phyloP scores from a whole-genome alignment of 2,329 filamentous ascomycete genomes.

The Capronia epimyces region DNA sequence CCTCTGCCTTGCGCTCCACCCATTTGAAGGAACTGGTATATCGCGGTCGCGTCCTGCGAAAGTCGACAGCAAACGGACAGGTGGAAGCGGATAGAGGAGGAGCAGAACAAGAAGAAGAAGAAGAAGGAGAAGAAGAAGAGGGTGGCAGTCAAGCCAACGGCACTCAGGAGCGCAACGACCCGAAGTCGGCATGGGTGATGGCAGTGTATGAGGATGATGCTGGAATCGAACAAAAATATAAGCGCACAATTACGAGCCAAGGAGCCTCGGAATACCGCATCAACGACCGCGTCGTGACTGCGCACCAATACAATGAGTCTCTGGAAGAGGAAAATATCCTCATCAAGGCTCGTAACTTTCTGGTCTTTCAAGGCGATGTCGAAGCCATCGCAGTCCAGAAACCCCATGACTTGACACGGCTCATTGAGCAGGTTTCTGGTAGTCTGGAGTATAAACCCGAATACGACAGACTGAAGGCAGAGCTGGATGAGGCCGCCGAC shows the following conservation, averaged over 20 bases:
- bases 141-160: conserved; percentile 56
- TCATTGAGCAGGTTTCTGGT: conserved; percentile 97
- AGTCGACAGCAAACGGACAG: conserved; percentile 86
- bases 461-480: conserved; percentile 83
- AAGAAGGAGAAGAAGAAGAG: conserved; percentile 60
- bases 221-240: conserved; percentile 91
- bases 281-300: conserved; percentile 83
- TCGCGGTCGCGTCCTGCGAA: conserved; percentile 85
- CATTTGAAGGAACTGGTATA: conserved; percentile 94
- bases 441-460: conserved; percentile 91
- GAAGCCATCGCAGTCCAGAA: conserved; percentile 95
- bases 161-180: conserved; percentile 62
- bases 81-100: conserved; percentile 51
- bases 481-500: conserved; percentile 80
- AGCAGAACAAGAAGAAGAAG: conserved; percentile 62
- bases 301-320: conserved; percentile 87
- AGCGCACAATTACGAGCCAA: conserved; percentile 81
- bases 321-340: conserved; percentile 92
- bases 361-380: conserved; percentile 97
- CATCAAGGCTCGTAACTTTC: conserved; percentile 95
- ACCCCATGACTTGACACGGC: conserved; percentile 81
- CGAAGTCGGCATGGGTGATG: conserved; percentile 97
- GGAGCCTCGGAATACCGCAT: conserved; percentile 95
- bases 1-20: conserved; percentile 89
- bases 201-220: conserved; percentile 97